Base-by-base conservation (phyloP, 306 rosid genomes). In the Cercis canadensis region DNA sequence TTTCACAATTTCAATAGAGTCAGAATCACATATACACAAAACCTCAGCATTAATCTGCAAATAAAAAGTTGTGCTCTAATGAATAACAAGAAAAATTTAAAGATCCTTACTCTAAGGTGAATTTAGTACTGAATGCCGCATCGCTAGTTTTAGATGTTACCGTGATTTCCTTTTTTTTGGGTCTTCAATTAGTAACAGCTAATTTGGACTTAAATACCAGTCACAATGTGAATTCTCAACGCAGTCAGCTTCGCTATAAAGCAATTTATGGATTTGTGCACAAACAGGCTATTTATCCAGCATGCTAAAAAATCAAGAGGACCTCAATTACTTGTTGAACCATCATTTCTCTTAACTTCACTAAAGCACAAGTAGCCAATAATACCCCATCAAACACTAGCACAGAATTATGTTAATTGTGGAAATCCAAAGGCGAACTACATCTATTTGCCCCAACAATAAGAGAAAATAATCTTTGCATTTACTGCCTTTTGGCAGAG, bases 61-160 rank as follows among this genome's bases (percentile, higher is more conserved):
- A 29, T 7, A 58, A 34, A 37, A 58, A 58, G 8, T 13, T 16
- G 45, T 34, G 24, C 44, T 34, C 9, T 8, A 34, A 58, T 15
- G 65, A 58, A 58, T 9, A 34, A 15, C 7, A 7, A 58, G 14
- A 39, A 36, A n/a, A 58, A 33, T 18, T 34, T n/a, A 2, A 5
- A 34, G 45, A 13, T 8, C 45, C 8, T 10, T 15, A 7, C 39
- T 41, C 18, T 45, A 34, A 14, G 18, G 13, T 32, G 62, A 70
- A 55, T n/a, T 19, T 36, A 65, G 11, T 12, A 51, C 49, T 36
- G 5, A 62, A 62, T 21, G 15, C 66, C 17, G 57, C 56, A 32
- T 36, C n/a, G n/a, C n/a, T n/a, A n/a, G n/a, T n/a, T n/a, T n/a
- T n/a, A n/a, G n/a, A n/a, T n/a, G n/a, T n/a, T n/a, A n/a, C n/a